These are phyloP conservation scores for Penicillium sp. DNA, from an alignment of 2,329 filamentous ascomycete species.

Conservation along the genomic window DNA sequence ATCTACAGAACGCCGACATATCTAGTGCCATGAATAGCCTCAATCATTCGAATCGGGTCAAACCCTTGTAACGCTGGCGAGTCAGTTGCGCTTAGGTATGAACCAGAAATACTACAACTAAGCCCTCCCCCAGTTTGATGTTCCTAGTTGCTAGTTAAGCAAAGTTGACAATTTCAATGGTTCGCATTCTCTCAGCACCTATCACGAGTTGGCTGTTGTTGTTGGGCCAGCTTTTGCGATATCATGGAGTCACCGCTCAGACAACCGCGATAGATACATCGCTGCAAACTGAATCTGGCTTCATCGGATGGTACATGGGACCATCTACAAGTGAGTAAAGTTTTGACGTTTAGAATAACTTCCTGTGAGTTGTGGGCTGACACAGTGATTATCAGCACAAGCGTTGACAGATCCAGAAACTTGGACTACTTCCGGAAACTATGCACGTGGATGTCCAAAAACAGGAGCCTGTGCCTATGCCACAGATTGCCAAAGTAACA, in stretches of 20 bases:
- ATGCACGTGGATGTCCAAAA: neutral
- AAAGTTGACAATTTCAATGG: neutral
- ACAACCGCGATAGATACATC: neutral
- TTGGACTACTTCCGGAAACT: slow-evolving; percentile 1
- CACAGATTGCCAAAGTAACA: neutral
- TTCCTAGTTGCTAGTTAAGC: neutral
- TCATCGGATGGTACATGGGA: neutral
- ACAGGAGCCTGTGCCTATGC: neutral
- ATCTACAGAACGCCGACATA: neutral
- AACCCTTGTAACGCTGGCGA: neutral
- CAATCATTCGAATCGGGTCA: neutral
- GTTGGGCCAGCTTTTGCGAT: neutral
- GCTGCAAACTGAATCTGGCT: neutral
- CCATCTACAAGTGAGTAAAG: neutral
- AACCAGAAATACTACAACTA: neutral
- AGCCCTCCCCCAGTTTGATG: neutral
- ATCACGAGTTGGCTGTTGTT: neutral
- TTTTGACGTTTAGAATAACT: neutral
- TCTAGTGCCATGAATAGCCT: neutral
- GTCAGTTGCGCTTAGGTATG: neutral
- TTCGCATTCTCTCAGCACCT: neutral
- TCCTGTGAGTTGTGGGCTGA: no score
- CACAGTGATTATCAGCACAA: neutral
- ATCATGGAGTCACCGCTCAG: neutral
- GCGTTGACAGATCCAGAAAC: neutral